Base-by-base conservation (phyloP, 2,329 filamentous ascomycete genomes). In the Aspergillus vadensis region DNA sequence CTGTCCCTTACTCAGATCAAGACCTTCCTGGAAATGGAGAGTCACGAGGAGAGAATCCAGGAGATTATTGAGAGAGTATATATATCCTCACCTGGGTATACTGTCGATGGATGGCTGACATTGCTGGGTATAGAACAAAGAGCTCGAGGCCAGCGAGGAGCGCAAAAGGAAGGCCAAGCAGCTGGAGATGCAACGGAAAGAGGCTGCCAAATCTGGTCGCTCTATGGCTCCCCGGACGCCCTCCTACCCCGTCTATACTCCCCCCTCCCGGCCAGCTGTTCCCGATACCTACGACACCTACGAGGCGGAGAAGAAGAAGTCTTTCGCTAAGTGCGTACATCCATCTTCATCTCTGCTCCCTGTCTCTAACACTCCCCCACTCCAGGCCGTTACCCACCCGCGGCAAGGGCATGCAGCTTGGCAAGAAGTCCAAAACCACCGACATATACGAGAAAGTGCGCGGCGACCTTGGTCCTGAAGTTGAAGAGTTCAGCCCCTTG, bases 11-110 rank as follows among this genome's bases (percentile, higher is more conserved):
- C 88, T 79, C 96, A 99, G 80, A 99, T 99, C 83, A 97, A 96
- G 85, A 97, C 95, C 2, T 99, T 99, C 83, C 79, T 99, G 69
- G 96, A 98, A 74, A 99, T 99, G 95, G 95, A 99, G 79, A 95
- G 90, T 78, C 95, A 99, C 73, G 96, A 99, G 80, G 95, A 99
- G 84, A 88, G 95, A 74, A 98, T 99, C 69, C 95, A 99, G 78
- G 95, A 97, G 75, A 99, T 97, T 65, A 97, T 97, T 74, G 92
- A 92, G 64, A 85, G 92, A 76, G 91, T 94, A 86, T 64, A 54
- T 5, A 36, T 64, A 51, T 59, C 43, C 47, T 41, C 58, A 71
- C 78, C 43, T 30, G 77, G 50, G 27, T 36, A 19, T 36, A 48
- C n/a, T 55, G 39, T 41, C 54, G 23, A 23, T 23, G 23, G 25